A percentile compares a stretch with the other conserved stretches of the same genome.
Evolutionary conservation across 495 filamentous ascomycete genomes (phyloP).

Genomic region (Trichocladium antarcticum): DNA sequence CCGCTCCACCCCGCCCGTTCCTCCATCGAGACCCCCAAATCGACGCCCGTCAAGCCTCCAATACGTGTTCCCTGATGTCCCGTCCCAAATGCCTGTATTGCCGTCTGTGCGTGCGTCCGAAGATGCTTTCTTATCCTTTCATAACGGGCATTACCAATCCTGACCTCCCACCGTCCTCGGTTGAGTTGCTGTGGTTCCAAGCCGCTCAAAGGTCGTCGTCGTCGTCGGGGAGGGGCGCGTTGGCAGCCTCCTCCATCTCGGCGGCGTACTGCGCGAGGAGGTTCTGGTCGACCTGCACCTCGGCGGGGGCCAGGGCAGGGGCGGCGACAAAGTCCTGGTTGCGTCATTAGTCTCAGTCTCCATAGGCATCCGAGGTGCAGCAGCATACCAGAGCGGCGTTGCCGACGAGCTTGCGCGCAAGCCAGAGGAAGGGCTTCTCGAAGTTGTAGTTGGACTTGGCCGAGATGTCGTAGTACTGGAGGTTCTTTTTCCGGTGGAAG

Average conservation of each 20-base stretch:
- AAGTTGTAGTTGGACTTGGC: slow-evolving; percentile 99
- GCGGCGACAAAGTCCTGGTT: slow-evolving; percentile 91
- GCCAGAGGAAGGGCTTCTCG: slow-evolving; percentile 99
- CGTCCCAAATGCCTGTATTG: slow-evolving; percentile 15
- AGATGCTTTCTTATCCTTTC: slow-evolving; percentile 21
- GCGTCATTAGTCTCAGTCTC: not conserved
- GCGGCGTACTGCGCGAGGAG: slow-evolving; percentile 71
- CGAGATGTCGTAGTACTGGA: slow-evolving; percentile 99
- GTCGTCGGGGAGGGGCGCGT: slow-evolving; percentile 87
- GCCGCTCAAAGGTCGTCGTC: slow-evolving; percentile 50
- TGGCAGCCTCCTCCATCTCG: slow-evolving; percentile 77
- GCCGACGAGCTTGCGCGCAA: slow-evolving; percentile 95
- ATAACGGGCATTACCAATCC: slow-evolving; percentile 26
- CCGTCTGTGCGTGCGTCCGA: slow-evolving; percentile 14
- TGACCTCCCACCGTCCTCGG: slow-evolving; percentile 6
- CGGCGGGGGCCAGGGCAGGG: slow-evolving; percentile 85
- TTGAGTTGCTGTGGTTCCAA: slow-evolving; percentile 4
- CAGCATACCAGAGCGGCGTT: slow-evolving; percentile 76
- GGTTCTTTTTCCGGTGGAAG: slow-evolving; percentile 99
- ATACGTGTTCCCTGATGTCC: slow-evolving; percentile 7
- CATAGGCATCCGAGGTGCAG: not conserved
- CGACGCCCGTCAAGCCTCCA: slow-evolving; percentile 6
- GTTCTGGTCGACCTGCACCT: slow-evolving; percentile 71
- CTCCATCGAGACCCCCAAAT: slow-evolving; percentile 6
- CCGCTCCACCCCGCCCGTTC: slow-evolving; percentile 4